Base-by-base conservation (phyloP, 1,139 yeast species). In the Tardiomyces depauwii region DNA sequence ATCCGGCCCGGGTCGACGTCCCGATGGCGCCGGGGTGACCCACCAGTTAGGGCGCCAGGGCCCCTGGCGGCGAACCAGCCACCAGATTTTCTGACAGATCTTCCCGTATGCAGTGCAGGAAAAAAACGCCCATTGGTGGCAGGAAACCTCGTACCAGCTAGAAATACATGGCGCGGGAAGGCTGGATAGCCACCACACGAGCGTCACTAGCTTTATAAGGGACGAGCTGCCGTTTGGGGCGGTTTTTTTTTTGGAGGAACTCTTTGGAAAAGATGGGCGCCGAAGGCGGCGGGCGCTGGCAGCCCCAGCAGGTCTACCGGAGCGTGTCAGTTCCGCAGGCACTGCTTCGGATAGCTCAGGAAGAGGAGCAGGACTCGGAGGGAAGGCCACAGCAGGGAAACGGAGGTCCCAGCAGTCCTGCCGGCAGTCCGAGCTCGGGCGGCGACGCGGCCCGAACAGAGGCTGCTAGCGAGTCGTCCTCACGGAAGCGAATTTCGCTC, bases 221-320 rank as follows among this genome's bases (percentile, higher is more conserved):
- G 36, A 5, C 36, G n/a, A 12, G 36, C 16, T 11, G 36, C 36
- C 16, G 10, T 5, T 5, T 30, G 11, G n/a, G 5, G 10, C 16
- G 10, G 16, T 30, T 10, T 14, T 21, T 21, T 7, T 21, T 21
- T 21, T 21, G 25, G 25, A 21, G 36, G 36, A 30, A 14, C 16
- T 4, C 16, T 30, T 30, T 14, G 36, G 16, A 14, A 14, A 14
- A 30, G 16, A 30, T 30, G 36, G 36, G 36, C 16, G 36, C 36
- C 16, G 36, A 30, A 30, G 36, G 36, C n/a, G 36, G 36, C n/a
- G 36, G 36, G 36, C 36, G n/a, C 36, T 30, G 36, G 36, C 36
- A 30, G 36, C 10, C 36, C 36, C 36, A 30, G 16, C 36, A 30
- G 36, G 36, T 30, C 16, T 30, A 30, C 16, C 36, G 36, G 36